These are phyloP conservation scores for Sporodiniella umbellata DNA, from an alignment of 371 early-diverging fungal genomes.

Conservation along the genomic window DNA sequence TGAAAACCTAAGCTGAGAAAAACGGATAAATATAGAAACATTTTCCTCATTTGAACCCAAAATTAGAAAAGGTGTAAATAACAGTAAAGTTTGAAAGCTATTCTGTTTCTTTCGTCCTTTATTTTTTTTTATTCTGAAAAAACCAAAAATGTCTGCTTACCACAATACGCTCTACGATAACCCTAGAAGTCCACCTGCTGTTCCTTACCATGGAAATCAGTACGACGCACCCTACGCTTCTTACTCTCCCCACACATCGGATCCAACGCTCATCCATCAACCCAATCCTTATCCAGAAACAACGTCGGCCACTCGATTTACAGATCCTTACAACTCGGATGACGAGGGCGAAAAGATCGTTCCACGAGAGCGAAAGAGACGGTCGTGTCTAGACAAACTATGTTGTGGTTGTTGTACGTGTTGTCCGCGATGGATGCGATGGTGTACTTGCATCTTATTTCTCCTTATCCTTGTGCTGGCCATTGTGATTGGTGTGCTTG, in stretches of 20 bases:
- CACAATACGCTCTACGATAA: slow-evolving; percentile 4
- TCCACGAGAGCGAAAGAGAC: slow-evolving; percentile 16
- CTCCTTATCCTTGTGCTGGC: slow-evolving; percentile 34
- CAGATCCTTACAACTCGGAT: slow-evolving; percentile 21
- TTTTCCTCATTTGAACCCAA: neutral
- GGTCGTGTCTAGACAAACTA: slow-evolving; percentile 40
- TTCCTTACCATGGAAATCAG: slow-evolving; percentile 17
- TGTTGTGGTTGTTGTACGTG: slow-evolving; percentile 53
- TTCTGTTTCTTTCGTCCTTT: neutral
- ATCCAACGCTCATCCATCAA: neutral
- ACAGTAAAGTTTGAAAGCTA: neutral
- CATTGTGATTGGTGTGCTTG: slow-evolving; percentile 42
- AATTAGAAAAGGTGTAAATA: neutral
- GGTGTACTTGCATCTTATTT: slow-evolving; percentile 36
- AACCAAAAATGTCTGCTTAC: neutral
- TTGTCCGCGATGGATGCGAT: slow-evolving; percentile 46
- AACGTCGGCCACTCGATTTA: slow-evolving; percentile 15
- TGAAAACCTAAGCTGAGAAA: too few species aligned
- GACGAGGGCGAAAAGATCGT: slow-evolving; percentile 25
- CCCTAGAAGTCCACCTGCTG: slow-evolving; percentile 8
- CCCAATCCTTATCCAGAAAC: neutral
- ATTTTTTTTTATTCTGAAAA: neutral
- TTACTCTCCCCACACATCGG: slow-evolving; percentile 7
- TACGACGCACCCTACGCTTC: slow-evolving; percentile 13
- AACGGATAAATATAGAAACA: too few species aligned